phyloP scores from a whole-genome alignment of 2,329 filamentous ascomycete genomes.

The Epichloe sibirici region DNA sequence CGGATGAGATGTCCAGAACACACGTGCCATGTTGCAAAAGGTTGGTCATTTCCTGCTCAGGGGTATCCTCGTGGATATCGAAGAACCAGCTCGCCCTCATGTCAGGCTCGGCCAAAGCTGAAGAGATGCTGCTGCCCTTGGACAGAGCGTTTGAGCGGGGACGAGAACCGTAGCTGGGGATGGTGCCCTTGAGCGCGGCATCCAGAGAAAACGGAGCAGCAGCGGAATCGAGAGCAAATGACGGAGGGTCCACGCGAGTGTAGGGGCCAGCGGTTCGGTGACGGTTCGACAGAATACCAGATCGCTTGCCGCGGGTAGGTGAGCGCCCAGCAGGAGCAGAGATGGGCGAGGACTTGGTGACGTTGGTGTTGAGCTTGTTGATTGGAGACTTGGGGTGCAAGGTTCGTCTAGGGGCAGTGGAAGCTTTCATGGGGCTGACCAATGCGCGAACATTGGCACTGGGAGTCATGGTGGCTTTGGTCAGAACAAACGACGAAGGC shows the following conservation, averaged over 20 bases:
- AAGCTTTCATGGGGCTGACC: slow-evolving; percentile 19
- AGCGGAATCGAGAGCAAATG: slow-evolving; percentile 39
- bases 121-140: slow-evolving; percentile 13
- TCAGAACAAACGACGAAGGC: slow-evolving; percentile 33
- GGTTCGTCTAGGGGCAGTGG: slow-evolving; percentile 27
- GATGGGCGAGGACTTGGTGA: slow-evolving; percentile 39
- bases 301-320: slow-evolving; percentile 57
- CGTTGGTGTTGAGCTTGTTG: slow-evolving; percentile 30
- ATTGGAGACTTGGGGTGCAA: slow-evolving; percentile 42
- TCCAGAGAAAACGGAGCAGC: slow-evolving; percentile 70
- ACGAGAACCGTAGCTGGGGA: slow-evolving; percentile 46
- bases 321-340: slow-evolving; percentile 70
- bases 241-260: slow-evolving; percentile 59
- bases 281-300: slow-evolving; percentile 55
- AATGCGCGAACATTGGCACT: slow-evolving; percentile 19
- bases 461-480: slow-evolving; percentile 25
- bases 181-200: slow-evolving; percentile 67
- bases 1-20: slow-evolving; percentile 77
- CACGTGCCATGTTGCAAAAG: slow-evolving; percentile 84
- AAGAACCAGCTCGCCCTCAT: slow-evolving; percentile 71
- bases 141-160: slow-evolving; percentile 19
- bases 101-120: slow-evolving; percentile 29
- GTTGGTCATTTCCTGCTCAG: slow-evolving; percentile 83
- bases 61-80: slow-evolving; percentile 85
- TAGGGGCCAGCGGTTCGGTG: slow-evolving; percentile 52